Conservation (phyloP, 2,329 filamentous ascomycete species). For the Juglanconis sp. region DNA sequence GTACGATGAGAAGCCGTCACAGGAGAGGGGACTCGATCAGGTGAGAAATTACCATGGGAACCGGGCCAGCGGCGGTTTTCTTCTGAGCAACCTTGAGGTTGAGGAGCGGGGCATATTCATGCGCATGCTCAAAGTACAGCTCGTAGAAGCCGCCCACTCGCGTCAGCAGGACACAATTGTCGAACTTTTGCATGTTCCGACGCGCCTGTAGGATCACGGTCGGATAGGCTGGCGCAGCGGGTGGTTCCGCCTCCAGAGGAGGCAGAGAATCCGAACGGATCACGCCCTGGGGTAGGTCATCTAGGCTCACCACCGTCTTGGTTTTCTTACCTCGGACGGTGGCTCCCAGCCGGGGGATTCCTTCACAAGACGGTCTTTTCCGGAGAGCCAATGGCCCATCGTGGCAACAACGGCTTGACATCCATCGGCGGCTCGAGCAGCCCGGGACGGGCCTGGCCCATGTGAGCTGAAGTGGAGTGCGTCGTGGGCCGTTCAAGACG, state of each 20-base stretch:
- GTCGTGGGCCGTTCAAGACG: conserved; percentile 5
- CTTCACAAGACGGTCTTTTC: background rate
- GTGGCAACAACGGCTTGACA: conserved; percentile 9
- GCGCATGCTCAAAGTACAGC: conserved; percentile 93
- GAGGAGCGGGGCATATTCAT: conserved; percentile 79
- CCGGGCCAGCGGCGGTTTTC: conserved; percentile 72
- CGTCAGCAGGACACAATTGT: conserved; percentile 86
- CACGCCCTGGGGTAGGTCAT: conserved; percentile 55
- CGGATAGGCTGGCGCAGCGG: conserved; percentile 63
- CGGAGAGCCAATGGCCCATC: background rate
- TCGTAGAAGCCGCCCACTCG: conserved; percentile 96
- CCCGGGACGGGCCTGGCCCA: background rate
- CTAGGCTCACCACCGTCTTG: conserved; percentile 49
- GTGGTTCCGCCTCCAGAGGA: conserved; percentile 38
- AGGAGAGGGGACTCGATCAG: conserved; percentile 7
- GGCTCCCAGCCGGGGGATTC: background rate
- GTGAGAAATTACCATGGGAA: conserved; percentile 71
- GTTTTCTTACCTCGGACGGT: conserved; percentile 52
- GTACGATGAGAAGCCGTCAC: background rate
- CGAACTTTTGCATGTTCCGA: conserved; percentile 86
- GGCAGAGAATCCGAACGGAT: conserved; percentile 34
- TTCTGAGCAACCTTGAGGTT: conserved; percentile 83
- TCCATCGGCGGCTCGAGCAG: conserved; percentile 1
- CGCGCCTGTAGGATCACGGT: conserved; percentile 84
- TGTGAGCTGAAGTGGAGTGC: background rate